These are phyloP conservation scores for Lactarius vividus DNA, from an alignment of 768 basidiomycete species.

Conservation along the genomic window DNA sequence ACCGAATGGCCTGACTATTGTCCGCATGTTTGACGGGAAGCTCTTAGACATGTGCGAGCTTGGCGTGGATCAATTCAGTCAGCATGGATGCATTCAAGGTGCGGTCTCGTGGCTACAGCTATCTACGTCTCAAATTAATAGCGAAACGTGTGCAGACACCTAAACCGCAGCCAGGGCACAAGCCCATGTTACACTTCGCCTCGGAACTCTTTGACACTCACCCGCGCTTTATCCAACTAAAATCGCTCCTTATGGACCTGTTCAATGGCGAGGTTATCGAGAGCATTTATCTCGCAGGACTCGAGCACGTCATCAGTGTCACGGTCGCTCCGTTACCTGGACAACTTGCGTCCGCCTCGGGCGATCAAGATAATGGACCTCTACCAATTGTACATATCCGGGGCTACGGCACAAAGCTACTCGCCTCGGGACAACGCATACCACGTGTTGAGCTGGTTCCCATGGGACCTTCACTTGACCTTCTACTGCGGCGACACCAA, in stretches of 20 bases:
- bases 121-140: not conserved
- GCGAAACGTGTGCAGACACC: conserved; percentile 51
- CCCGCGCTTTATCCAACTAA: conserved; percentile 87
- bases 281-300: conserved; percentile 75
- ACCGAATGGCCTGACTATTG: conserved; percentile 82
- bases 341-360: conserved; percentile 46
- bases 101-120: conserved; percentile 30
- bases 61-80: conserved; percentile 77
- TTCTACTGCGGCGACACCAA: conserved; percentile 71
- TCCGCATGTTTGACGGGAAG: conserved; percentile 79
- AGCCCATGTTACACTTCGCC: conserved; percentile 93
- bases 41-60: conserved; percentile 95
- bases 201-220: conserved; percentile 94
- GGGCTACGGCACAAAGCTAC: conserved; percentile 72
- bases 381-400: conserved; percentile 89
- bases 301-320: conserved; percentile 87
- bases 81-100: conserved; percentile 86
- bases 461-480: conserved; percentile 91
- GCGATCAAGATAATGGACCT: conserved; percentile 29
- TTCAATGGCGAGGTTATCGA: conserved; percentile 89
- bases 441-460: conserved; percentile 81
- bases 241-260: conserved; percentile 85
- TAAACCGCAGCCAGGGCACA: conserved; percentile 86
- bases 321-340: conserved; percentile 65
- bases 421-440: conserved; percentile 72